Percentiles rank a stretch among this genome's conserved stretches.
phyloP scores from a whole-genome alignment of 2,329 filamentous ascomycete genomes.

The Aspergillus alliaceus region DNA sequence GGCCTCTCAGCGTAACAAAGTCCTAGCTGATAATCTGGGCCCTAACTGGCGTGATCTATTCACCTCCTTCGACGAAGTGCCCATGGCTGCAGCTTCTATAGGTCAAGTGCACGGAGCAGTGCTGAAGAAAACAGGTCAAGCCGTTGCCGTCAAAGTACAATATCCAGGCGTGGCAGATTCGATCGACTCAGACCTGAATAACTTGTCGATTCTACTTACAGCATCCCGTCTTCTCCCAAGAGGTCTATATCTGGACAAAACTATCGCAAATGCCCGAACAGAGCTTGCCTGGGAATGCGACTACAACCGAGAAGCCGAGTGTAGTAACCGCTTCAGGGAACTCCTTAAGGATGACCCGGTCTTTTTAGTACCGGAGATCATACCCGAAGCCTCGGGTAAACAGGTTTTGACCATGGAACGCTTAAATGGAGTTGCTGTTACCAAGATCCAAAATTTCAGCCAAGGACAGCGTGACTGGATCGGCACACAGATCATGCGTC shows the following conservation, averaged over 20 bases:
- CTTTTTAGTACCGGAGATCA: slow-evolving; percentile 78
- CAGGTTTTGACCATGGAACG: slow-evolving; percentile 92
- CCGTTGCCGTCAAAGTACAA: slow-evolving; percentile 93
- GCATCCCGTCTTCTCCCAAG: slow-evolving; percentile 87
- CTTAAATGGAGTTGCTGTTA: slow-evolving; percentile 83
- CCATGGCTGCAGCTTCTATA: slow-evolving; percentile 93
- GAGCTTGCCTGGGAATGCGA: slow-evolving; percentile 98
- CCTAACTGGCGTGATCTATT: slow-evolving; percentile 82
- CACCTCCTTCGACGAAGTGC: slow-evolving; percentile 80
- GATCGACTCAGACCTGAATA: slow-evolving; percentile 94
- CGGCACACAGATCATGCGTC: slow-evolving; percentile 85
- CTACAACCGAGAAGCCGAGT: slow-evolving; percentile 84
- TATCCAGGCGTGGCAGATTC: slow-evolving; percentile 95
- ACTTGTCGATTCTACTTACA: slow-evolving; percentile 84
- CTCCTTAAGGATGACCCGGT: slow-evolving; percentile 76
- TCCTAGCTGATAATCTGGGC: slow-evolving; percentile 77
- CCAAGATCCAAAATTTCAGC: slow-evolving; percentile 71
- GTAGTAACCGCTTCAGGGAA: slow-evolving; percentile 71
- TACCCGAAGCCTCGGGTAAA: slow-evolving; percentile 75
- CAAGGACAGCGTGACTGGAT: slow-evolving; percentile 94
- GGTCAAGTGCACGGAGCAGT: slow-evolving; percentile 90
- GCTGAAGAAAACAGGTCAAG: slow-evolving; percentile 69
- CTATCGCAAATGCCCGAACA: slow-evolving; percentile 88
- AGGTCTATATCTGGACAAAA: slow-evolving; percentile 93
- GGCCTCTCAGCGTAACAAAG: slow-evolving; percentile 82